Evolutionary conservation across 1,284 basidiomycete genomes (phyloP), one percentile per base, ranked within the genome.

Genomic region (Schizopora paradoxa): DNA sequence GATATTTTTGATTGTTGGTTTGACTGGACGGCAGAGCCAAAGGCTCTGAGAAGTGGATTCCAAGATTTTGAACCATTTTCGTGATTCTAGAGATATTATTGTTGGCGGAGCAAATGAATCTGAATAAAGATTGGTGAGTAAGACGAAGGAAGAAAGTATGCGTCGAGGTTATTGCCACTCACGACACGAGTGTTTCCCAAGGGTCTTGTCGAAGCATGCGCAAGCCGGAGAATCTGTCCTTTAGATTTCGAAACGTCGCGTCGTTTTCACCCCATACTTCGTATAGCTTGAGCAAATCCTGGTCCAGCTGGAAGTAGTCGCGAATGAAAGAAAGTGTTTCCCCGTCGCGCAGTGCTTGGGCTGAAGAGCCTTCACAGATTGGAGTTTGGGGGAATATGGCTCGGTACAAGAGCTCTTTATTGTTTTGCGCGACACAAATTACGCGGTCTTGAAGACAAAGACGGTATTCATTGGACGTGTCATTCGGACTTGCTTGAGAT

Each of bases 61-160:
- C 90, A 43, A 86, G 73, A 51, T 75, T 67, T 55, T 85, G 84
- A 28, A 96, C 80, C 82, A 97, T 92, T 49, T 86, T 86, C 4
- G 89, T 87, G 58, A 96, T 97, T 1, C 93, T 83, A 2, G 79
- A 66, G 41, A 97, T 99, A 58, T 99, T 95, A 63, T 99, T 99
- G 60, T 98, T 99, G 1, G 93, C 91, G 13, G 93, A 97, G 59
- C 95, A 99, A 54, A 99, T 97, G 67, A 99, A 99, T 6, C 93
- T 95, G 52, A 2, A 21, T 35, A 7, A 43, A 48, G 19, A 25
- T 40, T 40, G 33, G 21, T 29, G 48, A 23, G 27, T 29, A 25
- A 37, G 27, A 23, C 33, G 47, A 43, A 41, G 48, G 35, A 47
- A 51, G 36, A 42, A 53, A 32, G 16, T 28, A 31, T 27, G 7